phyloP scores from a whole-genome alignment of 2,329 filamentous ascomycete genomes.

The Biscogniauxia sp. region DNA sequence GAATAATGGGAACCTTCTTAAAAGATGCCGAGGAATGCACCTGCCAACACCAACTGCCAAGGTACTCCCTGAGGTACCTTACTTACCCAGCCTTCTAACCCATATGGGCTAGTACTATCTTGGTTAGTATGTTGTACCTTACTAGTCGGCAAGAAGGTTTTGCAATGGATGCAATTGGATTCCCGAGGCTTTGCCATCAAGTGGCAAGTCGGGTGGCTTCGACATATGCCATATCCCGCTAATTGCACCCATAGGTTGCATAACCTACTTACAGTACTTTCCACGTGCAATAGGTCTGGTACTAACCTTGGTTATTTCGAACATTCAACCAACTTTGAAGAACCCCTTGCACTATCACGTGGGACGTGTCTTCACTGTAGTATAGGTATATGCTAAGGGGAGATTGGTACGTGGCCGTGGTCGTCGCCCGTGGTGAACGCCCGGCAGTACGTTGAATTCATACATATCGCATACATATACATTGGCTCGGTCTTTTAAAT shows the following conservation, averaged over 20 bases:
- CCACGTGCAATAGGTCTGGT: too few relatives aligned
- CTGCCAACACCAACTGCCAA: background rate
- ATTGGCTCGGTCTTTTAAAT: conserved; percentile 7
- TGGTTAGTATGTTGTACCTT: too few relatives aligned
- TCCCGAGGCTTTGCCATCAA: too few relatives aligned
- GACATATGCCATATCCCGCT: too few relatives aligned
- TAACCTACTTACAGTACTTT: too few relatives aligned
- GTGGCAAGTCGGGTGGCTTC: too few relatives aligned
- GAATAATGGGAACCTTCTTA: background rate
- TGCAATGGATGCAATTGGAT: too few relatives aligned
- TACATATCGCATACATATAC: conserved; percentile 8
- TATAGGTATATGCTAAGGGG: background rate
- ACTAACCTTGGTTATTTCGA: too few relatives aligned
- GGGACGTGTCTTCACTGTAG: background rate
- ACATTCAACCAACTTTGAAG: background rate
- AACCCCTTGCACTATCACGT: background rate
- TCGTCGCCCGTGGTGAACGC: background rate
- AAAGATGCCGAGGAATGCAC: background rate
- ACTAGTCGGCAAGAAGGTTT: too few relatives aligned
- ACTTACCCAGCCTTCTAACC: too few relatives aligned
- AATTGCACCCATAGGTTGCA: too few relatives aligned
- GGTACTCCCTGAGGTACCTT: background rate
- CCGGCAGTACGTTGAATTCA: background rate
- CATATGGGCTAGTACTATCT: background rate
- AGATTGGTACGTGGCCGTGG: background rate